Base-by-base conservation (phyloP, 805 yeast genomes). In the Schizosaccharomyces pombe region DNA sequence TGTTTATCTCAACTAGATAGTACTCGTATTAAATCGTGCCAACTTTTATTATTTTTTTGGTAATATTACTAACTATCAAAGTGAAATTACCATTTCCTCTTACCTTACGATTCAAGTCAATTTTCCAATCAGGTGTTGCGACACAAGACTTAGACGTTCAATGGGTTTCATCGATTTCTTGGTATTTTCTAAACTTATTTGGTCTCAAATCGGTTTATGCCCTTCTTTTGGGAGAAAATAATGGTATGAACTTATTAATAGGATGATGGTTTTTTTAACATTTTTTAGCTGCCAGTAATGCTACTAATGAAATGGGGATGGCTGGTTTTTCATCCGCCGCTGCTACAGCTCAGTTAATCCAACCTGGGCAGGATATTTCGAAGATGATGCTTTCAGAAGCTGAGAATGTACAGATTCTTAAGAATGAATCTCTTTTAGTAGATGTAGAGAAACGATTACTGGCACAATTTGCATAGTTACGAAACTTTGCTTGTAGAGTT, bases 151-250 rank as follows among this genome's bases (percentile, higher is more conserved):
- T 91, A 56, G 91, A 87, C 63, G 95, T 80, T 6, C 71, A 94
- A 29, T 91, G 94, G 78, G 97, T 91, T 16, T 80, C 91, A 37
- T 79, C 95, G 2, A 81, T 91, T 22, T 85, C 96, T 4, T 91
- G 97, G 97, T 91, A 89, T 65, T 84, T 91, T 65, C 82, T 89
- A 55, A 83, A 85, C 55, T 75, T 85, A 57, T 66, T 87, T 53
- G 97, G 97, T 30, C 72, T 91, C 57, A 76, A 77, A 59, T 82
- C 95, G 0, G 79, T 91, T 1, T 82, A 80, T 64, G 74, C 82
- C 39, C 72, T 89, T 54, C 58, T 86, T 5, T 73, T 85, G 59
- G 79, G 78, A 11, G 77, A 74, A 55, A 57, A 59, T 55, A 59
- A 59, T 53, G 52, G 58, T 56, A 56, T 30, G 58, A n/a, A n/a